Evolutionary conservation across 352 stramenopile species (phyloP).

Genomic region (Globisporangium perplexum): DNA sequence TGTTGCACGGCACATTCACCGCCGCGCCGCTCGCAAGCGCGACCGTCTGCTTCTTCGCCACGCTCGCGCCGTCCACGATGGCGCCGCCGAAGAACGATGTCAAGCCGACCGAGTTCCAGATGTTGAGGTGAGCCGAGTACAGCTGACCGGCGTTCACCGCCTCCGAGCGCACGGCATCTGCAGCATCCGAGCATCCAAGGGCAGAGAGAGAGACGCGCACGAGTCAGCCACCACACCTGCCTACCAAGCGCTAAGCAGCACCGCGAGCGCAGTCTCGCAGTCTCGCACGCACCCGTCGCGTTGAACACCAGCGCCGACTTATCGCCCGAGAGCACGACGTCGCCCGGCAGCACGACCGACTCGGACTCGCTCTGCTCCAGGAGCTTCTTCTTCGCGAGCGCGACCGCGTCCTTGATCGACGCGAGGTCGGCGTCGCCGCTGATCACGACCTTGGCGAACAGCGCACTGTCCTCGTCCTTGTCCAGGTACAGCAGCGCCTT

Average conservation of each 20-base stretch:
- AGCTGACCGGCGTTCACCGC: conserved; percentile 55
- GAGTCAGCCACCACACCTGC: neutral
- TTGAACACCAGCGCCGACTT: conserved; percentile 74
- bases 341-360: conserved; percentile 46
- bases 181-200: too few species aligned
- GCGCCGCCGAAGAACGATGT: conserved; percentile 71
- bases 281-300: conserved; percentile 22
- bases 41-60: conserved; percentile 59
- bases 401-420: conserved; percentile 49
- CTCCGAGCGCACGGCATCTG: conserved; percentile 42
- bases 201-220: neutral
- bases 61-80: conserved; percentile 41
- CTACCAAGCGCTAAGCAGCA: too few species aligned
- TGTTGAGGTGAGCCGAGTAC: conserved; percentile 63
- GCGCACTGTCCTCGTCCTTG: conserved; percentile 49
- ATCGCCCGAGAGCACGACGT: conserved; percentile 55
- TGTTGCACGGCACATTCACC: conserved; percentile 74
- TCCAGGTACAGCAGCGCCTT: conserved; percentile 58
- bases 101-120: conserved; percentile 62
- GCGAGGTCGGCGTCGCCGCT: conserved; percentile 45
- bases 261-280: too few species aligned
- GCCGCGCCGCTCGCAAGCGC: conserved; percentile 36
- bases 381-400: conserved; percentile 73
- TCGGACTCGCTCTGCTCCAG: conserved; percentile 41
- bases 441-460: conserved; percentile 73